Conservation (phyloP, 2,329 filamentous ascomycete genomes). For the Stromatinia cepivora region DNA sequence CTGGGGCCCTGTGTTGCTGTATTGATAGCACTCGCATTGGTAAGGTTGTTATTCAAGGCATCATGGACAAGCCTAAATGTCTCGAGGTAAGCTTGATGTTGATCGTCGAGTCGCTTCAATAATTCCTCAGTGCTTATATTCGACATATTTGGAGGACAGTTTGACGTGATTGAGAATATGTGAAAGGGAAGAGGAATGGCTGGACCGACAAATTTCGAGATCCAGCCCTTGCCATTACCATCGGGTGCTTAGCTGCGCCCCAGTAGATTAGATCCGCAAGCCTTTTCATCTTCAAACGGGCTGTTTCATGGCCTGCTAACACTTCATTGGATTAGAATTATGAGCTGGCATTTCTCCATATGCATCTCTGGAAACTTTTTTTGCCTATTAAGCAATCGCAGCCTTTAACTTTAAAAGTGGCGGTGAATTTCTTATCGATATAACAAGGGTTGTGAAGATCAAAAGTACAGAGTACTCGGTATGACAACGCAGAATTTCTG, state of each 20-base stretch:
- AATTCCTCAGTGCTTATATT: constrained; percentile 31
- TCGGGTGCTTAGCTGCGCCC: not conserved
- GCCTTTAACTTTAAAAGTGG: constrained; percentile 5
- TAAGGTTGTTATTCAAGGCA: constrained; percentile 28
- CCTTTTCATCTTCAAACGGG: constrained; percentile 1
- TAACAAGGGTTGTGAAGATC: constrained; percentile 8
- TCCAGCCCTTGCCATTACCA: not conserved
- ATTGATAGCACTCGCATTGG: not conserved
- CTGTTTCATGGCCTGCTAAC: not conserved
- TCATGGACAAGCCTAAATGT: constrained; percentile 35
- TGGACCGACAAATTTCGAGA: constrained; percentile 5
- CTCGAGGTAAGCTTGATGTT: constrained; percentile 35
- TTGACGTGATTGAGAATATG: constrained; percentile 1
- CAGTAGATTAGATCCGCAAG: constrained; percentile 12
- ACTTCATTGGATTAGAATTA: constrained; percentile 3
- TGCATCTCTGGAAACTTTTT: constrained; percentile 7
- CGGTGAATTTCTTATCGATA: constrained; percentile 15
- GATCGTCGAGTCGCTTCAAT: constrained; percentile 33
- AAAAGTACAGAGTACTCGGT: not conserved
- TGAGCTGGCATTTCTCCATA: not conserved
- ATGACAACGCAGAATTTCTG: constrained; percentile 16
- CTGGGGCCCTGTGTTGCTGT: constrained; percentile 4
- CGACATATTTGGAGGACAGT: not conserved
- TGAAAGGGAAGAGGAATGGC: not conserved
- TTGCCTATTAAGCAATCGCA: not conserved